Percentiles rank a stretch among this genome's conserved stretches.
These are phyloP conservation scores for Fraxinus velutina DNA, from an alignment of 305 asterid species.

Conservation along the genomic window DNA sequence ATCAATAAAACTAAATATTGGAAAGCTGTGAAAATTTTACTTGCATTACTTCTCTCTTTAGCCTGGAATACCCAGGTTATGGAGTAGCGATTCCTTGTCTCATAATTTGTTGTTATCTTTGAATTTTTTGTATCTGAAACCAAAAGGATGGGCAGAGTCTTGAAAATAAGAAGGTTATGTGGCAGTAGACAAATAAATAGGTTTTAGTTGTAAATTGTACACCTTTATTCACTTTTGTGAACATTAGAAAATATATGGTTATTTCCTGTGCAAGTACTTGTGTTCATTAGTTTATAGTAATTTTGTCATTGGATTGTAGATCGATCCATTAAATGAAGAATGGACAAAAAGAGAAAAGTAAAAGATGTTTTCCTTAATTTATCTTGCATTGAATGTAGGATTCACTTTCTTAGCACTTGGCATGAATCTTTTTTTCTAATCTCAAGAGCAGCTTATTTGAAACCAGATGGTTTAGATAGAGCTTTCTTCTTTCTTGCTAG, in stretches of 20 bases:
- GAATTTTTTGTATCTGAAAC: neutral
- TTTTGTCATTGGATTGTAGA: neutral
- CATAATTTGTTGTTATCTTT: neutral
- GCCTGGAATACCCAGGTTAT: neutral
- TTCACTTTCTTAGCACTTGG: neutral
- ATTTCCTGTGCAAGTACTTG: neutral
- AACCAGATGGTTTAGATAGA: neutral
- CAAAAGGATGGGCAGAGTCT: neutral
- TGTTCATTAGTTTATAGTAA: neutral
- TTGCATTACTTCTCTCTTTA: neutral
- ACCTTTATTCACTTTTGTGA: neutral
- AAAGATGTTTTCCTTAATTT: neutral
- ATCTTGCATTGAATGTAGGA: neutral
- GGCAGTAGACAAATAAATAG: neutral
- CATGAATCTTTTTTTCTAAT: neutral
- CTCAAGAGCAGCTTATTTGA: neutral
- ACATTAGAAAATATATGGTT: neutral
- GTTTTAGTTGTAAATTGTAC: neutral
- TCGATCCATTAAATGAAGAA: neutral
- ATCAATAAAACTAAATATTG: neutral
- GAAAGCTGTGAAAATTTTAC: neutral
- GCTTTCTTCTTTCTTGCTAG: neutral
- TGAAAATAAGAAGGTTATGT: neutral
- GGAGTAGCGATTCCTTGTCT: neutral
- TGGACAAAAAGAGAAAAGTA: neutral